Base-by-base conservation (phyloP, 176 grass and related monocot genomes). In the Oryza australiensis region DNA sequence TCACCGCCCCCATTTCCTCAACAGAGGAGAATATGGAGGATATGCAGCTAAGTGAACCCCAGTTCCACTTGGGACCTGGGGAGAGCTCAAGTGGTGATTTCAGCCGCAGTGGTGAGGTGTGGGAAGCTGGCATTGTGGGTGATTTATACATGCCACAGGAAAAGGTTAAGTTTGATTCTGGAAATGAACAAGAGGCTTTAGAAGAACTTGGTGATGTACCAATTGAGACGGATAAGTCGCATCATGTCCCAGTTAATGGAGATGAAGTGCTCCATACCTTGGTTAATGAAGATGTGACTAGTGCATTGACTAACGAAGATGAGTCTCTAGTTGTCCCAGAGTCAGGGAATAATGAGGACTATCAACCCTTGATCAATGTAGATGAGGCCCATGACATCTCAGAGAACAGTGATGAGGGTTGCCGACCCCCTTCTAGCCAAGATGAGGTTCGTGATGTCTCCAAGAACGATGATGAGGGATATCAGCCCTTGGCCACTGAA, bases 51-150 rank as follows among this genome's bases (percentile, higher is more conserved):
- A 78, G 87, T 75, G 87, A 90, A 3, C 97, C 93, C 0, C 97
- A 96, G 66, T 99, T 99, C 73, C 97, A 96, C 76, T 77, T 99
- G 81, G 97, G 97, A 27, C 97, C 97, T 72, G 97, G 97, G 33
- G 73, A 99, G 77, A 91, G 87, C 83, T 87, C 89, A 12, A 87
- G 85, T 73, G 91, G 87, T 11, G 96, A 95, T 18, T 95, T 99
- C 66, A 78, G 80, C 34, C 72, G 48, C 33, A 90, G 76, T 66
- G 91, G 83, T 49, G 91, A 92, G 86, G 85, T 94, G 46, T 99
- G 96, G 96, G 93, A 95, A 72, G 49, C 90, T 84, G 85, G 85
- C 37, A 87, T 93, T 62, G 82, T 99, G 63, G 76, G 70, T 82
- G 87, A 87, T 85, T 46, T 99, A 27, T 90, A 87, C 90, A 67